These are phyloP conservation scores for Stenogyne calaminthoides DNA, from an alignment of 305 asterid species.

Conservation along the genomic window DNA sequence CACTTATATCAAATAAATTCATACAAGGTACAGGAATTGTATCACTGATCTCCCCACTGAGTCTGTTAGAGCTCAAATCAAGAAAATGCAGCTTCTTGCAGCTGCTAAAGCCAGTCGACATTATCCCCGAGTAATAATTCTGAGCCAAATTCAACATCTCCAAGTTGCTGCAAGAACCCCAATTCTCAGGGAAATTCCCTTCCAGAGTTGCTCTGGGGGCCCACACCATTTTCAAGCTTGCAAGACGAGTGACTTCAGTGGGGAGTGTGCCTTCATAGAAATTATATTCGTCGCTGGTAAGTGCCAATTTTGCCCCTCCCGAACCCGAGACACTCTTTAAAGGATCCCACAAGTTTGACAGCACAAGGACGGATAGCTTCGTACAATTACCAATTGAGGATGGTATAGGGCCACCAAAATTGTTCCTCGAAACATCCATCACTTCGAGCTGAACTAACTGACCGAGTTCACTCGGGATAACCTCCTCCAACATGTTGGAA, in stretches of 20 bases:
- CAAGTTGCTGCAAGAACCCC: slow-evolving; percentile 72
- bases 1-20: slow-evolving; percentile 79
- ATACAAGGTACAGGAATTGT: slow-evolving; percentile 83
- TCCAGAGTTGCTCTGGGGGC: slow-evolving; percentile 70
- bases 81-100: slow-evolving; percentile 83
- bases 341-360: slow-evolving; percentile 85
- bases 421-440: slow-evolving; percentile 82
- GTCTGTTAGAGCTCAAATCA: slow-evolving; percentile 75
- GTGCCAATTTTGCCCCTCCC: slow-evolving; percentile 37
- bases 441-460: slow-evolving; percentile 67
- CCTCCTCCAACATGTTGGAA: slow-evolving; percentile 73
- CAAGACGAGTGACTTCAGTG: slow-evolving; percentile 46
- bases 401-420: slow-evolving; percentile 66
- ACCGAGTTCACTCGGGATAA: slow-evolving; percentile 69
- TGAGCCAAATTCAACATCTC: slow-evolving; percentile 82
- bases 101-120: slow-evolving; percentile 46
- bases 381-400: slow-evolving; percentile 65
- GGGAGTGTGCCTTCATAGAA: slow-evolving; percentile 76
- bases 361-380: slow-evolving; percentile 59
- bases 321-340: slow-evolving; percentile 43
- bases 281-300: slow-evolving; percentile 63
- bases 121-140: slow-evolving; percentile 60
- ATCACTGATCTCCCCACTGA: slow-evolving; percentile 62
- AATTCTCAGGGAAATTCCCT: slow-evolving; percentile 60
- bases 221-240: slow-evolving; percentile 78